Evolutionary conservation across 768 basidiomycete genomes (phyloP), one percentile per base, ranked within the genome.

Genomic region (Albatrellus ellisii): DNA sequence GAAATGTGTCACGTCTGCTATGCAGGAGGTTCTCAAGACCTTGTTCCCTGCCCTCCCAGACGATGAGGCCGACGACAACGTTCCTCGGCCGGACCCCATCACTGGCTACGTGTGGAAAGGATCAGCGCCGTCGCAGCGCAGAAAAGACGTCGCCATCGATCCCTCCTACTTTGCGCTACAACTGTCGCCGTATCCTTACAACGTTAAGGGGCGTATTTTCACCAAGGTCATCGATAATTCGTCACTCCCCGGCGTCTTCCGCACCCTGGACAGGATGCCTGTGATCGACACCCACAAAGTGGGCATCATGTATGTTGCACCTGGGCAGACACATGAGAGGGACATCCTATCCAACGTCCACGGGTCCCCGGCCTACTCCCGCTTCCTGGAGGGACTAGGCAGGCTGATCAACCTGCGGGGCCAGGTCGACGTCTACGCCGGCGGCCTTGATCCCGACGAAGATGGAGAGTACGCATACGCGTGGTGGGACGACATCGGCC

Each of bases 401-500:
- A 66, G 83, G 36, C 67, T 98, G 43, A 87, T 97, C 57, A 77
- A 84, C 49, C 66, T 97, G 15, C 78, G 88, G 14, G 89, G 87
- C 8, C 90, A 94, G 58, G 70, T 82, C 8, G 91, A 94, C 55
- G 78, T 98, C 14, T 95, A 92, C 58, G 84, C 85, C 2, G 95
- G 92, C 6, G 88, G 90, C 3, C 69, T 98, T 20, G 82, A 90
- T 54, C 77, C 88, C 6, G 86, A 90, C 46, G 76, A 84, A 53
- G 91, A 99, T 54, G 95, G 95, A 11, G 85, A 91, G 59, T 95
- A 92, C 55, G 88, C 94, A 0, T 98, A 98, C 56, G 90, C 92
- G 0, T 99, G 94, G 92, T 95, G 92, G 88, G 91, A 98, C 58
- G 91, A 97, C 54, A 91, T 97, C 38, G 79, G 84, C 4, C 92